phyloP scores from a whole-genome alignment of 768 basidiomycete species.

The Agaricus sinodeliciosus region DNA sequence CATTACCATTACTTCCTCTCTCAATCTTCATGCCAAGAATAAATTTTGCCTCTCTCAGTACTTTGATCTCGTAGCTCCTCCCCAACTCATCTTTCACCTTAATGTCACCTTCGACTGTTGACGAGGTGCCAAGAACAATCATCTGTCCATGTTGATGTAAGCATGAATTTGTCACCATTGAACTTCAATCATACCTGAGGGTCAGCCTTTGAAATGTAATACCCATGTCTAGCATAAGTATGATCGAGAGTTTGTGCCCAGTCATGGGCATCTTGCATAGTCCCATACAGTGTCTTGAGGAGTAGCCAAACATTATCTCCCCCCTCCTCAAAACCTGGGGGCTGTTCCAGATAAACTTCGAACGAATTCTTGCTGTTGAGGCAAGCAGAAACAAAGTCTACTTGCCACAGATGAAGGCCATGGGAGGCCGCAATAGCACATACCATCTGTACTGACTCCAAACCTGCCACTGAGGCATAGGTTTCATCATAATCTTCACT shows the following conservation, averaged over 20 bases:
- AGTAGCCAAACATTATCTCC: constrained; percentile 12
- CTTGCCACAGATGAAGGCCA: constrained; percentile 11
- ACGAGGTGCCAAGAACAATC: background rate
- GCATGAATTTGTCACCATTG: constrained; percentile 7
- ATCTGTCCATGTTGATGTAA: constrained; percentile 1
- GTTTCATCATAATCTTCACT: constrained; percentile 14
- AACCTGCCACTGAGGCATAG: constrained; percentile 14
- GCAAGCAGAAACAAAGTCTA: constrained; percentile 16
- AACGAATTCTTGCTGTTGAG: constrained; percentile 15
- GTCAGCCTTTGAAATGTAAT: constrained; percentile 1
- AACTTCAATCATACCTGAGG: constrained; percentile 5
- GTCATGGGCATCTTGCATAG: constrained; percentile 13
- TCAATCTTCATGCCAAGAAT: constrained; percentile 12
- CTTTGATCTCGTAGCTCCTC: constrained; percentile 10
- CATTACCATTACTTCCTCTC: background rate
- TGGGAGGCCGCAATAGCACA: constrained; percentile 11
- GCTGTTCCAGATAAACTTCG: constrained; percentile 14
- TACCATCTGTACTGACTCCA: constrained; percentile 14
- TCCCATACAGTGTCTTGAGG: constrained; percentile 14
- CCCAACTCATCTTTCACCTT: too few relatives aligned
- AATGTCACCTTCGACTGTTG: too few relatives aligned
- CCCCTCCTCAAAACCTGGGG: constrained; percentile 7
- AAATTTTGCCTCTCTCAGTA: constrained; percentile 6
- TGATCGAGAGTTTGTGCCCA: constrained; percentile 11
- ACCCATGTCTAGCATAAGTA: constrained; percentile 9